Evolutionary conservation across 2,329 filamentous ascomycete genomes (phyloP).

Genomic region (Chrysoporthe cubensis): DNA sequence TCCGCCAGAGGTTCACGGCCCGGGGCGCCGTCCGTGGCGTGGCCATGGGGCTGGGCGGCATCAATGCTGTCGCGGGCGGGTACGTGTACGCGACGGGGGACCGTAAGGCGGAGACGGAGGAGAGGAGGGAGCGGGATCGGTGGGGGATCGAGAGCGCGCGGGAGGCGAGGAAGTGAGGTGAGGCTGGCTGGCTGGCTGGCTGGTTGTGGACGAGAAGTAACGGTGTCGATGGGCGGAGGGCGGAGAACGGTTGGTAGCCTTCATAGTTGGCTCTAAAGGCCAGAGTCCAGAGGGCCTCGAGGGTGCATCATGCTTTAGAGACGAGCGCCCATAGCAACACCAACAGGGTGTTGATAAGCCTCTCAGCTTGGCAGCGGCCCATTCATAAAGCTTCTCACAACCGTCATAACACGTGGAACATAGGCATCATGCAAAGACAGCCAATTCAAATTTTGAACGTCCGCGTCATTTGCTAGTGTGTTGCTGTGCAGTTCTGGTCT

Average conservation of each 20-base stretch:
- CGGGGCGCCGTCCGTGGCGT: slow-evolving; percentile 55
- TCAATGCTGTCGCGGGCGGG: slow-evolving; percentile 54
- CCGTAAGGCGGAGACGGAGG: slow-evolving; percentile 52
- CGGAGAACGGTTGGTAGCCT: neutral
- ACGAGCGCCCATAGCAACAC: neutral
- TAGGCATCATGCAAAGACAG: neutral
- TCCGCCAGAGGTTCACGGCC: slow-evolving; percentile 45
- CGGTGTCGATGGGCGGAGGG: neutral
- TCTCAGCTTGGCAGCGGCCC: neutral
- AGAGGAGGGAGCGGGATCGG: slow-evolving; percentile 52
- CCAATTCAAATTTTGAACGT: neutral
- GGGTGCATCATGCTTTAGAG: neutral
- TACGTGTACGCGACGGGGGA: slow-evolving; percentile 58
- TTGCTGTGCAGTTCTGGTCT: neutral
- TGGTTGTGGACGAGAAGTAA: neutral
- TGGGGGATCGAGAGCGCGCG: slow-evolving; percentile 47
- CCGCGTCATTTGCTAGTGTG: neutral
- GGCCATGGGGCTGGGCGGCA: slow-evolving; percentile 53
- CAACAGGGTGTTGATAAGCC: neutral
- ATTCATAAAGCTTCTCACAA: no score
- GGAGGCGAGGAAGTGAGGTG: slow-evolving; percentile 10
- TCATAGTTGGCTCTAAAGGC: neutral
- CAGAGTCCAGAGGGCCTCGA: neutral
- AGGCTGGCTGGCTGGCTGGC: neutral
- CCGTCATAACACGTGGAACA: neutral